Evolutionary conservation across 1,139 yeast species (phyloP), one percentile per base, ranked within the genome.

Genomic region (Yamadazyma dushanensis): DNA sequence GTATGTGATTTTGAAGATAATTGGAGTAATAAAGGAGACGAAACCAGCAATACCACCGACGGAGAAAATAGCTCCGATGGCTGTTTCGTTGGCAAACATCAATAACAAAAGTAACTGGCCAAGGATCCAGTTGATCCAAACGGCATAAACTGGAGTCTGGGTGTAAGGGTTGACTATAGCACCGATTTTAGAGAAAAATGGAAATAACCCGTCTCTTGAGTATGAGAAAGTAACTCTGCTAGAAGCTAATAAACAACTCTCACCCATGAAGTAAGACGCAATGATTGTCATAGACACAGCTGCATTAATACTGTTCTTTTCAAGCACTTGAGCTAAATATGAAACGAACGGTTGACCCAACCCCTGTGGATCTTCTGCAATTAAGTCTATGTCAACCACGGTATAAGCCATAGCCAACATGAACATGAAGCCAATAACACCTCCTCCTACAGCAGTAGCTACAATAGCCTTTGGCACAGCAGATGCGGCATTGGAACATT

Each of bases 21-120:
- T 77, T 16, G 90, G 90, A 48, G 79, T 64, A n/a, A 79, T 71
- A 56, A 83, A 83, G 1, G 89, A 82, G 42, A 82, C 71, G 50
- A 81, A 82, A 0, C 86, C 81, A 13, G 85, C 76, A 52, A 82
- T 81, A 37, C 88, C 90, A 35, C 88, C 88, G 26, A 83, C 86
- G 1, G 86, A 80, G 61, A 83, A 83, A 38, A 82, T 79, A 32
- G 92, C 90, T 28, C 80, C 83, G 49, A 83, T 78, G 29, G 89
- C 85, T 10, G 76, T 69, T 38, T 73, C 79, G 24, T 86, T 87
- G 21, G 83, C 84, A 60, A 83, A 80, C 53, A 81, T 69, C 42
- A 80, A 65, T 37, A 80, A 66, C 41, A 83, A 65, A 23, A 77
- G 60, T 19, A 79, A 65, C 50, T 76, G 75, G 24, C 85, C 87